These are phyloP conservation scores for Macaranga tanarius DNA, from an alignment of 441 rosid species.

Conservation along the genomic window DNA sequence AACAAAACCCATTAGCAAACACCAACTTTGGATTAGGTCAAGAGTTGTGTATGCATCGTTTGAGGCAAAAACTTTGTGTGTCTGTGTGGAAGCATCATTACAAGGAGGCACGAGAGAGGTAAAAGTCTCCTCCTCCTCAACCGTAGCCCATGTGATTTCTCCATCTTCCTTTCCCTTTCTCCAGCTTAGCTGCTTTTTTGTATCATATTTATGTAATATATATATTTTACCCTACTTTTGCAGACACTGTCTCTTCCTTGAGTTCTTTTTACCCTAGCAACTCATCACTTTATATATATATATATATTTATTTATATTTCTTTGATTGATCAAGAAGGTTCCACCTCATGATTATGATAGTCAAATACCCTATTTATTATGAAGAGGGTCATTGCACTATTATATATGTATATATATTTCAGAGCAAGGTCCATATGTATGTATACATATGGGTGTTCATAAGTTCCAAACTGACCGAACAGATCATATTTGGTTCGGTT, in stretches of 20 bases:
- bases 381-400: not conserved
- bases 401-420: not conserved
- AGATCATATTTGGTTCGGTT: too few relatives aligned
- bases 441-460: too few relatives aligned
- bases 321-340: conserved; percentile 14
- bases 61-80: conserved; percentile 22
- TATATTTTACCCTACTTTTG: conserved; percentile 14
- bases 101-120: conserved; percentile 28
- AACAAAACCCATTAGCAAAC: conserved; percentile 12
- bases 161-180: not conserved
- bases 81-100: conserved; percentile 27
- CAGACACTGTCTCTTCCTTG: conserved; percentile 25
- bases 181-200: not conserved
- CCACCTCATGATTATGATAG: conserved; percentile 27
- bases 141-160: conserved; percentile 34
- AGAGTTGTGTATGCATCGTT: conserved; percentile 28
- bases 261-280: too few relatives aligned
- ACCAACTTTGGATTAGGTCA: conserved; percentile 14
- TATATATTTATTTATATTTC: not conserved
- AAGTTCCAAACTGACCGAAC: too few relatives aligned
- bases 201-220: not conserved
- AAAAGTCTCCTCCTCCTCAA: not conserved
- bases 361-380: conserved; percentile 20
- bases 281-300: too few relatives aligned
- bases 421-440: not conserved